Evolutionary conservation across 768 basidiomycete species (phyloP).

Genomic region (Termitomyces titanicus): DNA sequence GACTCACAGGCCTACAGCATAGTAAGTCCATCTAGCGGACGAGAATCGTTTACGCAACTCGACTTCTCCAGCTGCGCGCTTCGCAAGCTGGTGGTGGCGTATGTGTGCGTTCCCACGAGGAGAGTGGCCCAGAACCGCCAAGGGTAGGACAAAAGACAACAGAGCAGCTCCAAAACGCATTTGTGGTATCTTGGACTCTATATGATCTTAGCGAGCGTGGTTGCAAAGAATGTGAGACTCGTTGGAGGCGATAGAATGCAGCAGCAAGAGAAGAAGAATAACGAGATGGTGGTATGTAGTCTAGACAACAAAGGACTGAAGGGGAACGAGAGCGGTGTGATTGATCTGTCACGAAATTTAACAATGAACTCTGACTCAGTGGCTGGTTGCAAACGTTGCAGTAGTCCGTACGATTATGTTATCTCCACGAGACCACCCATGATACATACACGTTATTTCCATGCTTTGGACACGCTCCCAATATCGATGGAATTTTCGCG

Average conservation of each 20-base stretch:
- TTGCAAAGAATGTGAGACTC: conserved; percentile 12
- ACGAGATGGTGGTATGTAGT: conserved; percentile 4
- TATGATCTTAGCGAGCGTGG: conserved; percentile 12
- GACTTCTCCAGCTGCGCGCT: conserved; percentile 40
- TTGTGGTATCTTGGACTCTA: conserved; percentile 15
- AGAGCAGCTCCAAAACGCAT: conserved; percentile 24
- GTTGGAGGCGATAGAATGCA: background rate
- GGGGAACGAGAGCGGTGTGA: no score
- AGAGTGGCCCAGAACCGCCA: conserved; percentile 30
- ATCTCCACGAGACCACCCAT: background rate
- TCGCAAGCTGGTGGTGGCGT: conserved; percentile 48
- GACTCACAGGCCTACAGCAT: conserved; percentile 49
- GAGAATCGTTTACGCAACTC: conserved; percentile 35
- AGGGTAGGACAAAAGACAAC: conserved; percentile 30
- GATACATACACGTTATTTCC: conserved; percentile 3
- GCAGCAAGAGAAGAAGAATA: background rate
- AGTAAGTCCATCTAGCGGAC: conserved; percentile 48
- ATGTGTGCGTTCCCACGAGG: conserved; percentile 20
- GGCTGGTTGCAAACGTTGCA: background rate
- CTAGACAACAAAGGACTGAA: no score
- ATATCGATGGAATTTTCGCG: background rate
- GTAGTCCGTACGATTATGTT: background rate
- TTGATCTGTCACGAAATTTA: background rate
- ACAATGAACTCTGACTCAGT: background rate
- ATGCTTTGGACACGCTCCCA: background rate